Evolutionary conservation across 352 stramenopile genomes (phyloP).

Genomic region (Globisporangium paroecandrum): DNA sequence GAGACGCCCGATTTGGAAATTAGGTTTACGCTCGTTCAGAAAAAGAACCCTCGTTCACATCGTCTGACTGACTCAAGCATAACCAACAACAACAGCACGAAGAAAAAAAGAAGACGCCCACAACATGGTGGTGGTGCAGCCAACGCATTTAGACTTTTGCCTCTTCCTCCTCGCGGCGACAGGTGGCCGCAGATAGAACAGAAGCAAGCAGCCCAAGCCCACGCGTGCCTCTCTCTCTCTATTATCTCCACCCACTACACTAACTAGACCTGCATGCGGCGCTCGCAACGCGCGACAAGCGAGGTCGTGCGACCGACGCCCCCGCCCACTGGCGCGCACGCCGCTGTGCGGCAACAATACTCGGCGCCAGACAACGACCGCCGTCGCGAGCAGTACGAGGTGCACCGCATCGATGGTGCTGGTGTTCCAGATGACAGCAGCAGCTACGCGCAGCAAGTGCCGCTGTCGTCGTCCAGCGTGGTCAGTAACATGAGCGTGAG

Average conservation of each 20-base stretch:
- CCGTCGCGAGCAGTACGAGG: neutral
- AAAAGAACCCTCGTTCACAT: neutral
- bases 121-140: neutral
- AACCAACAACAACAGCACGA: constrained; percentile 1
- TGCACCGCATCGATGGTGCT: constrained; percentile 2
- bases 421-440: neutral
- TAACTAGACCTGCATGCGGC: constrained; percentile 6
- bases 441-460: neutral
- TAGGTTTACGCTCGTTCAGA: neutral
- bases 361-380: neutral
- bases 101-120: neutral
- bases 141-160: neutral
- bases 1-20: neutral
- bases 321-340: neutral
- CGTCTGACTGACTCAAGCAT: neutral
- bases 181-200: neutral
- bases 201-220: neutral
- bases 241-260: neutral
- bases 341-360: constrained; percentile 2
- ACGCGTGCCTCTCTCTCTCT: neutral
- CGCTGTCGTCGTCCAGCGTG: constrained; percentile 23
- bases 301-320: constrained; percentile 3
- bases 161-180: neutral
- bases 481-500: constrained; percentile 47
- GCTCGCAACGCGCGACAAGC: constrained; percentile 10